phyloP scores from a whole-genome alignment of 768 basidiomycete species.

The Hortiboletus flavorubellus region DNA sequence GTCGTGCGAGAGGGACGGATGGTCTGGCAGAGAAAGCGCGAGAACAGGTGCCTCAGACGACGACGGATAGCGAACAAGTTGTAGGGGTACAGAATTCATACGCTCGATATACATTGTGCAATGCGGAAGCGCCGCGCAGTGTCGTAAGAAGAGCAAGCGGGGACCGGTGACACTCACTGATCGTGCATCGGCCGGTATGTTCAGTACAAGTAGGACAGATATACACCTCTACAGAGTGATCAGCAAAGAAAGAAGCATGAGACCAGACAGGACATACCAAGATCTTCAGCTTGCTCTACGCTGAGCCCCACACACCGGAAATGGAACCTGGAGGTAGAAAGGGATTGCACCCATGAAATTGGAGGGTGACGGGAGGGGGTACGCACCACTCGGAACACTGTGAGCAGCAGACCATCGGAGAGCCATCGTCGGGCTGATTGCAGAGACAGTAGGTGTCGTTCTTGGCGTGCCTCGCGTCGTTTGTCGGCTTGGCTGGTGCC shows the following conservation, averaged over 20 bases:
- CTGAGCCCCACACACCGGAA: constrained; percentile 69
- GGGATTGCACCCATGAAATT: background rate
- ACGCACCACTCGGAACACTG: constrained; percentile 71
- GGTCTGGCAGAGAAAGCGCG: constrained; percentile 34
- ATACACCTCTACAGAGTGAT: constrained; percentile 51
- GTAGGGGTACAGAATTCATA: constrained; percentile 35
- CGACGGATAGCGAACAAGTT: constrained; percentile 34
- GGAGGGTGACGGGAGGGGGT: background rate
- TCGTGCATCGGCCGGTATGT: constrained; percentile 60
- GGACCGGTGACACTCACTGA: constrained; percentile 66
- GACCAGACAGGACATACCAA: constrained; percentile 52
- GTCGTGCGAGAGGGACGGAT: constrained; percentile 27
- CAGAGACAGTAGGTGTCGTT: constrained; percentile 52
- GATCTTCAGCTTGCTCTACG: constrained; percentile 67
- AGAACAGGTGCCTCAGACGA: constrained; percentile 31
- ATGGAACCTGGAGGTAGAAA: constrained; percentile 64
- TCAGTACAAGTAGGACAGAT: constrained; percentile 54
- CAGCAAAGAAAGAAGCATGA: constrained; percentile 5
- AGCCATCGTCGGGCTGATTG: constrained; percentile 66
- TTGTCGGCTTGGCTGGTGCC: constrained; percentile 13
- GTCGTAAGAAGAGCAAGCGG: constrained; percentile 29
- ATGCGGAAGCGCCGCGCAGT: constrained; percentile 19
- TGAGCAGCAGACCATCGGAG: constrained; percentile 77
- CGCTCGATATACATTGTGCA: constrained; percentile 37
- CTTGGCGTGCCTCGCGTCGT: constrained; percentile 16